These are phyloP conservation scores for Boeremia exigua DNA, from an alignment of 2,329 filamentous ascomycete species.

Conservation along the genomic window DNA sequence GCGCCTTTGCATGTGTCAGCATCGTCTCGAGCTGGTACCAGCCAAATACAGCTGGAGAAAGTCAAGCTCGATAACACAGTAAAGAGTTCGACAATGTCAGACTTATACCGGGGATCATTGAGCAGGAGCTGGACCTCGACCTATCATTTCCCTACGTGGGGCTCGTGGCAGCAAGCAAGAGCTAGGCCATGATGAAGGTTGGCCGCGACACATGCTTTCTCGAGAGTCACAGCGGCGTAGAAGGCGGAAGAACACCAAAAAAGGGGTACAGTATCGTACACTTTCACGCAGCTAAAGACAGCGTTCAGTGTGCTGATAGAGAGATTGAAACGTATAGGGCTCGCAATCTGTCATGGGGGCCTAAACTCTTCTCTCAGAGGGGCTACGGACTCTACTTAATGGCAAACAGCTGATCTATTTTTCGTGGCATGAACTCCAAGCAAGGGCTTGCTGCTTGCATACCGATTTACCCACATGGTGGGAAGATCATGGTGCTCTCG, in stretches of 20 bases:
- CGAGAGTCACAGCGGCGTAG: too few species aligned
- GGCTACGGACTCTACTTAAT: neutral
- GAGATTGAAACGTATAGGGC: neutral
- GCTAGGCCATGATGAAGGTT: too few species aligned
- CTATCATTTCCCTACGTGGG: too few species aligned
- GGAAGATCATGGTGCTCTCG: neutral
- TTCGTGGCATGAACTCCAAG: neutral
- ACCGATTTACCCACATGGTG: neutral
- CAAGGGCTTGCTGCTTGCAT: neutral
- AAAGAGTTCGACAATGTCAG: too few species aligned
- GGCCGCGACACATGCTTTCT: too few species aligned
- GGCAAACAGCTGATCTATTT: neutral
- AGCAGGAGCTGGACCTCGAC: too few species aligned
- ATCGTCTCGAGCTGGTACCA: too few species aligned
- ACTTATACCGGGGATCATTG: too few species aligned
- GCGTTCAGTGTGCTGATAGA: neutral
- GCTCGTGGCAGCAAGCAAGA: too few species aligned
- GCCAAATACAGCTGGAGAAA: too few species aligned
- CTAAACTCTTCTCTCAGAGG: neutral
- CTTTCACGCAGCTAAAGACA: neutral
- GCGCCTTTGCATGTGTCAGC: too few species aligned
- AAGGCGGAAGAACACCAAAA: neutral
- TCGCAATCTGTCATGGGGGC: neutral
- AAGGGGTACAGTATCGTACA: neutral
- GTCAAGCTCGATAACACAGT: too few species aligned